Evolutionary conservation across 495 filamentous ascomycete genomes (phyloP).

Genomic region (Delitschia confertaspora): DNA sequence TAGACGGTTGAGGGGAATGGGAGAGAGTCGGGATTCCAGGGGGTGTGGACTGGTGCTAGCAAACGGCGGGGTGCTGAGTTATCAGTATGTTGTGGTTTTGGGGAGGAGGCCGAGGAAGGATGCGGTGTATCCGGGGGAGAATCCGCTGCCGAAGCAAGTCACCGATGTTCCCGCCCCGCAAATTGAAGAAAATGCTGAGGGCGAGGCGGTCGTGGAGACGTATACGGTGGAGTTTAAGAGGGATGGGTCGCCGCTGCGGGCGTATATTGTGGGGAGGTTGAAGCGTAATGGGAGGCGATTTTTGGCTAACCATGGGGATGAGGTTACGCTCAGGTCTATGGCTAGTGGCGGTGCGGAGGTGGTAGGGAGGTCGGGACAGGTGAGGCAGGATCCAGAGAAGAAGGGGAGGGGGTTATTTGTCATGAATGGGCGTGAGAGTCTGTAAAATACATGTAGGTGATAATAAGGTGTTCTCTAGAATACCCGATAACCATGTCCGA

Average conservation of each 20-base stretch:
- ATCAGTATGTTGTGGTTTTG: conserved; percentile 47
- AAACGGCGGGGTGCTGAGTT: conserved; percentile 47
- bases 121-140: conserved; percentile 37
- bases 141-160: conserved; percentile 31
- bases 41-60: conserved; percentile 49
- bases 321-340: conserved; percentile 33
- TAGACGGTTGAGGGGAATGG: conserved; percentile 39
- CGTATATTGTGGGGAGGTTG: conserved; percentile 44
- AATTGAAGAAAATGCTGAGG: conserved; percentile 36
- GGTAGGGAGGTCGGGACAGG: conserved; percentile 38
- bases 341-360: conserved; percentile 28
- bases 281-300: conserved; percentile 39
- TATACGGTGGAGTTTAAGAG: conserved; percentile 48
- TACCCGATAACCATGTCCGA: too few relatives aligned
- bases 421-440: too few relatives aligned
- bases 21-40: too few relatives aligned
- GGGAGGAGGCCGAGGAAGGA: conserved; percentile 37
- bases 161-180: conserved; percentile 30
- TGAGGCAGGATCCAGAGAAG: conserved; percentile 24
- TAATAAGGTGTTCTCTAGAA: too few relatives aligned
- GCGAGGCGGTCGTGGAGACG: conserved; percentile 46
- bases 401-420: conserved; percentile 40
- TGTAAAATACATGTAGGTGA: too few relatives aligned
- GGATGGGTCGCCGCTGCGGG: conserved; percentile 37
- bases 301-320: conserved; percentile 43